A percentile compares a stretch with the other conserved stretches of the same genome.
These are phyloP conservation scores for Cryptomeria japonica DNA, from an alignment of 75 land plant genomes.

Conservation along the genomic window DNA sequence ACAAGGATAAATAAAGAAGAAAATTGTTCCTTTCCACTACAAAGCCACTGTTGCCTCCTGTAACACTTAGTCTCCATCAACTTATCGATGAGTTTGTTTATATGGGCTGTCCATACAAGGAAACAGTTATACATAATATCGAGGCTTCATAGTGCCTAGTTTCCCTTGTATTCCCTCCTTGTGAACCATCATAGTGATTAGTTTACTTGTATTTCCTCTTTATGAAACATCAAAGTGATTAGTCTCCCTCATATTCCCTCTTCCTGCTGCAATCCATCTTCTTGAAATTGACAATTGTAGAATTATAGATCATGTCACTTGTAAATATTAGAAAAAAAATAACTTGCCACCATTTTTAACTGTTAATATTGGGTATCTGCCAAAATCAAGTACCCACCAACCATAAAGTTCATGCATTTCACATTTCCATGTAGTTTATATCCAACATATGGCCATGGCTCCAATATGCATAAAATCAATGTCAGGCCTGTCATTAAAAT, in stretches of 20 bases:
- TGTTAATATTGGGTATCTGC: too few species aligned
- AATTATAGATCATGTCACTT: neutral
- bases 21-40: neutral
- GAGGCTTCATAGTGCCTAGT: neutral
- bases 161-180: neutral
- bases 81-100: neutral
- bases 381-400: too few species aligned
- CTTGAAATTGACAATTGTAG: neutral
- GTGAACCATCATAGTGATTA: neutral
- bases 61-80: neutral
- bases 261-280: neutral
- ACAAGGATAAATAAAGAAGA: neutral
- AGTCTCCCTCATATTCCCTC: neutral
- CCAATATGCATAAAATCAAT: too few species aligned
- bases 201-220: neutral
- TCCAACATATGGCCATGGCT: too few species aligned
- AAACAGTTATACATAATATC: neutral
- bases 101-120: neutral
- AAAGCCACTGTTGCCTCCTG: neutral
- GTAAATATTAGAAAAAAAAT: too few species aligned
- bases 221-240: neutral
- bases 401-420: too few species aligned
- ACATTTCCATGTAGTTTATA: too few species aligned
- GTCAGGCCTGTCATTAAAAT: too few species aligned
- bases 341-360: neutral